Percentiles rank a stretch among this genome's conserved stretches.
These are phyloP conservation scores for Funneliformis geosporum DNA, from an alignment of 192 early-diverging fungal species.

Conservation along the genomic window DNA sequence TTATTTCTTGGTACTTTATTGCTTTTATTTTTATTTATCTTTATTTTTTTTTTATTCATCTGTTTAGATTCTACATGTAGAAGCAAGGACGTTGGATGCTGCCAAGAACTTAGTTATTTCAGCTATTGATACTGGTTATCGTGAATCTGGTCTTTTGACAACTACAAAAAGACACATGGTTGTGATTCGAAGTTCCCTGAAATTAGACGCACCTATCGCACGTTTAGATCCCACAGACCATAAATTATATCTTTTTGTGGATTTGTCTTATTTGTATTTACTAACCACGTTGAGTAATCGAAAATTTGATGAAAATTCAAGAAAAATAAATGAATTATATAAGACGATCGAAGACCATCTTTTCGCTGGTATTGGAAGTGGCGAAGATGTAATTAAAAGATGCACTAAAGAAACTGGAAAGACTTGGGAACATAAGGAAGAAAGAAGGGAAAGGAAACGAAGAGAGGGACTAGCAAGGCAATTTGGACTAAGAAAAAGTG, in stretches of 20 bases:
- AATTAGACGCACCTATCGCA: constrained; percentile 58
- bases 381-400: background rate
- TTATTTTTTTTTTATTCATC: background rate
- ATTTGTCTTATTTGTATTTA: constrained; percentile 42
- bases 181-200: constrained; percentile 52
- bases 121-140: constrained; percentile 51
- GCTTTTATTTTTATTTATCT: background rate
- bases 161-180: constrained; percentile 55
- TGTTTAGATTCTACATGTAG: constrained; percentile 53
- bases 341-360: constrained; percentile 18
- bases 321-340: constrained; percentile 33
- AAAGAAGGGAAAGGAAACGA: constrained; percentile 23
- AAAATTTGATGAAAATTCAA: constrained; percentile 48
- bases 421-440: constrained; percentile 9
- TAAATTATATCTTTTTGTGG: constrained; percentile 47
- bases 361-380: constrained; percentile 12
- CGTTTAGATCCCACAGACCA: constrained; percentile 37
- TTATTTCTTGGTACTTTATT: background rate
- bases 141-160: constrained; percentile 53
- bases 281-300: constrained; percentile 47
- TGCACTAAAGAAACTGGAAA: background rate
- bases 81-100: constrained; percentile 48
- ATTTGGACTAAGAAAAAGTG: constrained; percentile 5
- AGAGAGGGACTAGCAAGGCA: constrained; percentile 28
- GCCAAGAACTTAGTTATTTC: constrained; percentile 50